These are phyloP conservation scores for Hypoxylon subgilvum DNA, from an alignment of 495 filamentous ascomycete species.

Conservation along the genomic window DNA sequence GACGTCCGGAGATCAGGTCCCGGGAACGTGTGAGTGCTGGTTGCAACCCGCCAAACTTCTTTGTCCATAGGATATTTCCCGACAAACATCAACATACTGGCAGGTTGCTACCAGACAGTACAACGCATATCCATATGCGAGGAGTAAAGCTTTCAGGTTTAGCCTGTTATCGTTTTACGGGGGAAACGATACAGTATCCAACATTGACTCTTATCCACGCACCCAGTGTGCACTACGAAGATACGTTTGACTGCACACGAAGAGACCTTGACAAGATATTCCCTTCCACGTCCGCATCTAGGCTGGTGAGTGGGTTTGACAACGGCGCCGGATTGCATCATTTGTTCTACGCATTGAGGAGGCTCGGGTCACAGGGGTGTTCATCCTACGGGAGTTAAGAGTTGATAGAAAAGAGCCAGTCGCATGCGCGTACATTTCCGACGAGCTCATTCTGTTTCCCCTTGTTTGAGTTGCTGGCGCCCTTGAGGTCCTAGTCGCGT, in stretches of 20 bases:
- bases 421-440: no score
- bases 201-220: constrained; percentile 5
- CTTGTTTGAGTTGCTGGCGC: no score
- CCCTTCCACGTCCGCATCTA: no score
- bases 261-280: no score
- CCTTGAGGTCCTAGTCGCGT: no score
- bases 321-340: constrained; percentile 4
- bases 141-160: neutral
- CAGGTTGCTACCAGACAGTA: neutral
- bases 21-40: neutral
- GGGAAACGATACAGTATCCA: constrained; percentile 8
- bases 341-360: constrained; percentile 2
- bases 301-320: neutral
- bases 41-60: neutral
- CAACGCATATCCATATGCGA: constrained; percentile 1
- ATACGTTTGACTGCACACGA: no score
- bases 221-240: no score
- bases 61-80: neutral
- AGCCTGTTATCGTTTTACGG: constrained; percentile 11
- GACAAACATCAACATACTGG: neutral
- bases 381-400: no score
- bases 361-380: no score
- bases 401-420: no score
- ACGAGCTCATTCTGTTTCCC: no score
- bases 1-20: no score